Evolutionary conservation across 2,329 filamentous ascomycete species (phyloP), one percentile per base, ranked within the genome.

Genomic region (Raffaelea arxii): DNA sequence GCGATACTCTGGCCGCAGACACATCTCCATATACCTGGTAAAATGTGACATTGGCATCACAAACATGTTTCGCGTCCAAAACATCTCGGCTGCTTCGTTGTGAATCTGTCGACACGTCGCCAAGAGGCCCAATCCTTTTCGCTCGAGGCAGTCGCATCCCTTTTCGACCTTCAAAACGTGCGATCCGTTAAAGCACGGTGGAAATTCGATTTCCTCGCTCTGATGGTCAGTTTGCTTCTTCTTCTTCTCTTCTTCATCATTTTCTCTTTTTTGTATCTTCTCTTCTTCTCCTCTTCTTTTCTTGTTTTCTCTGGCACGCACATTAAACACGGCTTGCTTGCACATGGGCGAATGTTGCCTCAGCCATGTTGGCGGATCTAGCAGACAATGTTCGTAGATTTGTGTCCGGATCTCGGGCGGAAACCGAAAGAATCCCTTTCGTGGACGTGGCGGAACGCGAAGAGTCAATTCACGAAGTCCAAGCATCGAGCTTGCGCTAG

Each of bases 51-150:
- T n/a, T 12, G 43, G 18, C 2, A 18, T 10, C 4, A 39, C n/a
- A 53, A 48, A 45, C 1, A 43, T 30, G 43, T 55, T 55, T 5
- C 32, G 21, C 3, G 47, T 30, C 53, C 53, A 55, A 32, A 55
- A 51, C 2, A 54, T 32, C 12, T 35, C 30, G 0, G 52, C 52
- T 1, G 53, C 53, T 27, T 55, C 53, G 36, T 9, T 6, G 35
- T 53, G 42, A 40, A 52, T 40, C 43, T 49, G 49, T 4, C 52
- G 52, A 43, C 44, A 47, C 16, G 35, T 45, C 6, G 14, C 22
- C 11, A 55, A 45, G 7, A 55, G 35, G 4, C 25, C 21, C 16
- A 55, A 36, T n/a, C 50, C 45, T 7, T 45, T 27, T n/a, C 53
- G 51, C 12, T 14, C 22, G 14, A 44, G 10, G 35, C 52, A 54